These are phyloP conservation scores for Crepidotus variabilis DNA, from an alignment of 768 basidiomycete species.

Conservation along the genomic window DNA sequence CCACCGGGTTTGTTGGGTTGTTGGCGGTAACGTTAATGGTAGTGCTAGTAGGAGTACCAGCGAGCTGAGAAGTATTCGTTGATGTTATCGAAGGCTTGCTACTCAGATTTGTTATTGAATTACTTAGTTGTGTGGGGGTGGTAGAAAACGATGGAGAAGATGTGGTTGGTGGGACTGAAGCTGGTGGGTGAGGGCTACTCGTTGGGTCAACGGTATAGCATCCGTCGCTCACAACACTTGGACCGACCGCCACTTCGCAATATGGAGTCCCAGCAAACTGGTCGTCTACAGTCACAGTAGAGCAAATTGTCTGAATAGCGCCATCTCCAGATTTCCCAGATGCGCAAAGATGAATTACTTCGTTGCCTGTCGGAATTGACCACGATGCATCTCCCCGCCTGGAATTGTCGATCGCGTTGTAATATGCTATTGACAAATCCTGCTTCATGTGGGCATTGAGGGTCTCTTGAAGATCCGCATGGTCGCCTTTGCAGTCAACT, in stretches of 20 bases:
- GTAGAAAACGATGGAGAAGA: background rate
- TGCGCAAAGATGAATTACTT: slow-evolving; percentile 4
- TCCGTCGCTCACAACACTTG: slow-evolving; percentile 4
- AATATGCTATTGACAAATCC: slow-evolving; percentile 7
- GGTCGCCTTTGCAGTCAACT: slow-evolving; percentile 5
- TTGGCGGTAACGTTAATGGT: background rate
- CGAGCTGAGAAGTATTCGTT: background rate
- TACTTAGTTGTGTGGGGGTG: background rate
- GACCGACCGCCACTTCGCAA: slow-evolving; percentile 5
- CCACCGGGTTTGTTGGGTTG: background rate
- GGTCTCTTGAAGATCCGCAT: background rate
- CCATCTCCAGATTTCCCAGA: slow-evolving; percentile 7
- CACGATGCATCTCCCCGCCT: slow-evolving; percentile 4
- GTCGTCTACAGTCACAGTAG: slow-evolving; percentile 4
- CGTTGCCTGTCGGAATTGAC: background rate
- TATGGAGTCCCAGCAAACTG: slow-evolving; percentile 2
- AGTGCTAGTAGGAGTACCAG: background rate
- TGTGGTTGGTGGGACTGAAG: background rate
- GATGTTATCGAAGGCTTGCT: background rate
- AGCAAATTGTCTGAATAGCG: slow-evolving; percentile 6
- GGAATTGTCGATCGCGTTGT: slow-evolving; percentile 7
- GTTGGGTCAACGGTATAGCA: slow-evolving; percentile 2
- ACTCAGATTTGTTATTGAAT: background rate
- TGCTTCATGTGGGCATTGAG: slow-evolving; percentile 3
- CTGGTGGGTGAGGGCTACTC: background rate